phyloP scores from a whole-genome alignment of 164 flowering plant genomes.

The Vitis labrusca region DNA sequence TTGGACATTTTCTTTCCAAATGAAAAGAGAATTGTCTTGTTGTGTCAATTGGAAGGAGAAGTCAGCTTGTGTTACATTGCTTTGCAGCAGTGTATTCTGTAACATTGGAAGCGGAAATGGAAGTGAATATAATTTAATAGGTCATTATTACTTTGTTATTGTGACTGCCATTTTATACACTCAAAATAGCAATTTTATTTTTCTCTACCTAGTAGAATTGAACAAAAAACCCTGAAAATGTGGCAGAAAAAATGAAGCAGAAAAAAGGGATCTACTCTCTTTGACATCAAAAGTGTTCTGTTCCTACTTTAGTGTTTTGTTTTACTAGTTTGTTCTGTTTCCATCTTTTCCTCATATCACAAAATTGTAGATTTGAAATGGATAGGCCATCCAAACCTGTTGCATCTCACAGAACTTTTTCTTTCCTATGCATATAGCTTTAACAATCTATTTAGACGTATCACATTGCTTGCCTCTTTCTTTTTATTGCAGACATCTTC shows the following conservation, averaged over 20 bases:
- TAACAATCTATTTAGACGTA: background rate
- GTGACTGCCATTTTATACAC: background rate
- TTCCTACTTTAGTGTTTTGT: no score
- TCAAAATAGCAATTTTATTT: no score
- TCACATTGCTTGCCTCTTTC: background rate
- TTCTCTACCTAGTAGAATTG: no score
- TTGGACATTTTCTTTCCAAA: background rate
- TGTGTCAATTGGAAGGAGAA: background rate
- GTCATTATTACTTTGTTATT: background rate
- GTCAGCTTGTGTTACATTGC: background rate
- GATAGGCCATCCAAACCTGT: no score
- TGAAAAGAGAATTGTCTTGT: background rate
- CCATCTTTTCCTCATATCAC: no score
- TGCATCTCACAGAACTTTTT: no score
- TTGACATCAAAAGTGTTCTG: no score
- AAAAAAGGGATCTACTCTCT: no score
- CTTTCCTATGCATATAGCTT: background rate
- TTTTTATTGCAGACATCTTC: constrained; percentile 80
- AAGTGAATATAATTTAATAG: background rate
- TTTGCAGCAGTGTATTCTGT: background rate
- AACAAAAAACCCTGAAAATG: background rate
- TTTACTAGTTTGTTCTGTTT: no score
- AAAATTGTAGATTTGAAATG: no score
- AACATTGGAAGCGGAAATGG: background rate
- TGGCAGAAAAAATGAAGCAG: no score